phyloP scores from a whole-genome alignment of 345 rosid species.

The Microcos paniculata region DNA sequence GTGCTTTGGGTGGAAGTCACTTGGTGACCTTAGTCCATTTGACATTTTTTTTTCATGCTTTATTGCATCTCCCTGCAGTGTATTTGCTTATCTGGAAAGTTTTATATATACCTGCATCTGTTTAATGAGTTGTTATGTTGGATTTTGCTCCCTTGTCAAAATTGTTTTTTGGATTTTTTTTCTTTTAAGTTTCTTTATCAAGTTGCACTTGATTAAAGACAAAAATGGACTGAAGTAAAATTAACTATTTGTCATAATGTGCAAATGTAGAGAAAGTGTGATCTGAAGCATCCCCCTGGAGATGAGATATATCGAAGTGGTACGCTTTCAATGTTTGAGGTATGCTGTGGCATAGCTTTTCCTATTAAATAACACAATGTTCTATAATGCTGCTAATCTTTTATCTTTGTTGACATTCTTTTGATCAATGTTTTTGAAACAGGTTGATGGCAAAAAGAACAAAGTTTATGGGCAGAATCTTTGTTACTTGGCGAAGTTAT shows the following conservation, averaged over 20 bases:
- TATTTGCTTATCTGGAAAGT: not conserved
- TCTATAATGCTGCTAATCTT: not conserved
- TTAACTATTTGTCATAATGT: constrained; percentile 10
- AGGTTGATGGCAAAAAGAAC: constrained; percentile 95
- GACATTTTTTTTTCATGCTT: too few relatives aligned
- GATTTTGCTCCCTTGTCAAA: not conserved
- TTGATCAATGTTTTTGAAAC: constrained; percentile 20
- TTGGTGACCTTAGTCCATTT: not conserved
- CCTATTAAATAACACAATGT: not conserved
- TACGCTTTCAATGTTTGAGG: constrained; percentile 99
- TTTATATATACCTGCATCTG: not conserved
- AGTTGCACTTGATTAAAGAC: not conserved
- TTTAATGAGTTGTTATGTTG: not conserved
- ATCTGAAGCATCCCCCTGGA: constrained; percentile 97
- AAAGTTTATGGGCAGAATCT: constrained; percentile 99
- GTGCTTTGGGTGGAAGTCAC: not conserved
- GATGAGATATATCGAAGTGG: constrained; percentile 98
- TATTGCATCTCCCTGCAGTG: not conserved
- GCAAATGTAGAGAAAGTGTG: constrained; percentile 75
- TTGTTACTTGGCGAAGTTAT: constrained; percentile 93
- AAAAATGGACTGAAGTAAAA: not conserved
- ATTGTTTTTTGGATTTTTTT: not conserved
- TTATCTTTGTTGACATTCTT: not conserved
- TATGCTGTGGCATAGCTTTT: constrained; percentile 21
- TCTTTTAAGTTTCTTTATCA: not conserved